phyloP scores from a whole-genome alignment of 768 basidiomycete genomes.

The Boletus insuetus region DNA sequence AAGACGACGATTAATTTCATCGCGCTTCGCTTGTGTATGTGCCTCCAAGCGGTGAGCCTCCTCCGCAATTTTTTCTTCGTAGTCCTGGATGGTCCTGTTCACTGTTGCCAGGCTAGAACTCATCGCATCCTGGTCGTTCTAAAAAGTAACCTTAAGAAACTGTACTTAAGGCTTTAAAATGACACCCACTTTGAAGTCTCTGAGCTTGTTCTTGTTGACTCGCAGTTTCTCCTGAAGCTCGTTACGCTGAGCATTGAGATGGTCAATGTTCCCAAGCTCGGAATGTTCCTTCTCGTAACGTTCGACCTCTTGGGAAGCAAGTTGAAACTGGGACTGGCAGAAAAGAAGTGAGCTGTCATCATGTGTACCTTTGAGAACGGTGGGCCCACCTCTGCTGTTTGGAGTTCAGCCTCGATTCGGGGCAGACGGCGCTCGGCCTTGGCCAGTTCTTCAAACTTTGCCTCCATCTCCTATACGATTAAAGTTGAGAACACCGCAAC shows the following conservation, averaged over 20 bases:
- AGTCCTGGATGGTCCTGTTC: constrained; percentile 33
- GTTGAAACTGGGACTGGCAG: constrained; percentile 32
- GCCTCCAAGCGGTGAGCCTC: constrained; percentile 54
- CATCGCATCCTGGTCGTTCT: constrained; percentile 56
- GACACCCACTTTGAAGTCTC: constrained; percentile 42
- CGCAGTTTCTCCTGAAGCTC: constrained; percentile 42
- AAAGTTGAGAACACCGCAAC: neutral
- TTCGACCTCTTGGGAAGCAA: constrained; percentile 37
- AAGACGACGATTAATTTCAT: constrained; percentile 53
- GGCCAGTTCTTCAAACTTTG: constrained; percentile 41
- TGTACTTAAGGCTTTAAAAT: neutral
- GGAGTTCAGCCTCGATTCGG: constrained; percentile 40
- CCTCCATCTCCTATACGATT: constrained; percentile 40
- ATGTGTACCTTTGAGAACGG: neutral
- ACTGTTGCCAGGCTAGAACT: constrained; percentile 37
- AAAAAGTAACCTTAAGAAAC: constrained; percentile 5
- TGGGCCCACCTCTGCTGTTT: constrained; percentile 36
- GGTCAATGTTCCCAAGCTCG: constrained; percentile 45
- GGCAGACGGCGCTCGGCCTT: constrained; percentile 36
- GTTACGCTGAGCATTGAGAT: constrained; percentile 39
- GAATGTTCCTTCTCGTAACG: constrained; percentile 38
- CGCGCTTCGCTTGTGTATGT: constrained; percentile 60
- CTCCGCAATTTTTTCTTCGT: constrained; percentile 47
- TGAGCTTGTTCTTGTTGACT: constrained; percentile 43
- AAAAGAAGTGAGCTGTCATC: neutral